Base-by-base conservation (phyloP, 257 asterid genomes). In the Ballota nigra region DNA sequence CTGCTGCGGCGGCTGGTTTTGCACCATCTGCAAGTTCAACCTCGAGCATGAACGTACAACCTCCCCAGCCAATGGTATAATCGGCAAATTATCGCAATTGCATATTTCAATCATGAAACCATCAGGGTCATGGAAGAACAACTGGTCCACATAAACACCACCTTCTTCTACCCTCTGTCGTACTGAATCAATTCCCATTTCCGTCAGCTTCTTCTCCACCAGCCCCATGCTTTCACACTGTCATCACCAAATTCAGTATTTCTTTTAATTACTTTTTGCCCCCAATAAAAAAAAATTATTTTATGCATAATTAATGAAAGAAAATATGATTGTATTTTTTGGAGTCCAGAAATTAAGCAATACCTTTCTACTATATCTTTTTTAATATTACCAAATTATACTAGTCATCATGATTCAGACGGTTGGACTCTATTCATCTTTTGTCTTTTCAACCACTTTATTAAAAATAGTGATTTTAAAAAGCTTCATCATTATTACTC, bases 41-140 rank as follows among this genome's bases (percentile, higher is more conserved):
- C 92, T 78, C 0, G 97, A 86, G 72, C 99, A 94, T 0, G 97
- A 79, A 0, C 92, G 87, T 49, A 83, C 89, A 71, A 91, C 74
- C 76, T 84, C 97, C 18, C 91, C 92, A 23, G 92, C 88, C 68
- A 94, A 41, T 0, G 97, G 96, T 56, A 94, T 29, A 33, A 91
- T 79, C 12, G 99, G 96, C 11, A 94, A 70, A 65, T 91, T 83
- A 45, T 94, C 97, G 63, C 99, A 94, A 80, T 94, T 89, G 83
- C 99, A 94, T 47, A 94, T 91, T 70, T 94, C 99, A 8, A 91
- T 85, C 99, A 94, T 94, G 90, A 94, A 94, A 0, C 96, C 99
- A 28, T 91, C 97, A 0, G 99, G 97, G 33, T 94, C 99, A 68
- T 91, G 99, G 83, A 94, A 94, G 76, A 94, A 94, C 4, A 94